Conservation (phyloP, 139 green algal species). For the Coelastrella sp. region DNA sequence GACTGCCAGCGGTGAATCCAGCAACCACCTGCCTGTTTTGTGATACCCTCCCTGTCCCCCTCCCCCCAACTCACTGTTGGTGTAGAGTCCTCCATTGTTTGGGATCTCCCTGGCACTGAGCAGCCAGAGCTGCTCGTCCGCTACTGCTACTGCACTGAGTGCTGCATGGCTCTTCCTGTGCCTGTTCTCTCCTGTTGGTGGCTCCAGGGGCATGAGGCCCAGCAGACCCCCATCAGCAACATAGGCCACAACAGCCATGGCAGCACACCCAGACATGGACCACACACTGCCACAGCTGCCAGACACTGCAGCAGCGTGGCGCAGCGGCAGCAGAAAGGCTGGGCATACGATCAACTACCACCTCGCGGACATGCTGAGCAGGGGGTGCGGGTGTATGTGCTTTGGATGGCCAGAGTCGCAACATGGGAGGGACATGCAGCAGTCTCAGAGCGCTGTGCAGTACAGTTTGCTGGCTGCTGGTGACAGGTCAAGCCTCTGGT, state of each 20-base stretch:
- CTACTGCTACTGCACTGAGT: constrained; percentile 35
- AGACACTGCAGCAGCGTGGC: constrained; percentile 13
- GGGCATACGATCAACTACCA: not conserved
- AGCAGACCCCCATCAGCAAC: constrained; percentile 36
- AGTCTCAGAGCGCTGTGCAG: not conserved
- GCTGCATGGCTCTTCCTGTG: constrained; percentile 46
- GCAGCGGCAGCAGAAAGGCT: not conserved
- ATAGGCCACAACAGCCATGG: constrained; percentile 26
- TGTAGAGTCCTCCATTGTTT: constrained; percentile 37
- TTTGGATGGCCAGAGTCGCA: too few species aligned
- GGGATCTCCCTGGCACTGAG: constrained; percentile 29
- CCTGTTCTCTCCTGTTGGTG: constrained; percentile 24
- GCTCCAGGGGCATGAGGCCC: constrained; percentile 29
- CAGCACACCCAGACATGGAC: not conserved
- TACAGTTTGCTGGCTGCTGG: not conserved
- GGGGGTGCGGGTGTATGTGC: too few species aligned
- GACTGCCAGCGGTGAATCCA: too few species aligned
- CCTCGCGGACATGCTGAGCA: not conserved
- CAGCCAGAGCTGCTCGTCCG: constrained; percentile 42
- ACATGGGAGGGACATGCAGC: not conserved
- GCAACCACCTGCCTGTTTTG: too few species aligned
- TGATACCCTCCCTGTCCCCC: too few species aligned
- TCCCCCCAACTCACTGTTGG: not conserved
- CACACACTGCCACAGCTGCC: constrained; percentile 33
- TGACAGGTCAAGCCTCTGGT: not conserved